Conservation (phyloP, 2,329 filamentous ascomycete species). For the Botrytis squamosa region DNA sequence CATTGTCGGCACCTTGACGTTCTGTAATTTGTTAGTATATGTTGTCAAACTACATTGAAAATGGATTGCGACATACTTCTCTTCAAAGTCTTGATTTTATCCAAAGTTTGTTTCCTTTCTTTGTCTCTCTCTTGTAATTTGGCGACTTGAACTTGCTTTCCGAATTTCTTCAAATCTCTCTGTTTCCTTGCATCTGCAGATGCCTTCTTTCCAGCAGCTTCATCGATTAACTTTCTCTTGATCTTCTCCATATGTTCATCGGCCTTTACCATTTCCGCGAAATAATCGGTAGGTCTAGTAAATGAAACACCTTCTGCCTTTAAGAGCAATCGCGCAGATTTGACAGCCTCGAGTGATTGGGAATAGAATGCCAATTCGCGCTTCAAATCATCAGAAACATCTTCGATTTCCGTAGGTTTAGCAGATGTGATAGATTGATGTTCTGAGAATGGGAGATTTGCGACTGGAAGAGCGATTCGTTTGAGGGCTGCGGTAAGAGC, state of each 20-base stretch:
- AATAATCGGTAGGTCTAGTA: conserved; percentile 88
- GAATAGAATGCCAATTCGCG: conserved; percentile 93
- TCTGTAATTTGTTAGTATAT: conserved; percentile 54
- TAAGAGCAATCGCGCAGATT: conserved; percentile 69
- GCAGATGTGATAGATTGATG: conserved; percentile 75
- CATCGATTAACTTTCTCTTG: conserved; percentile 88
- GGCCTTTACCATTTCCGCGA: conserved; percentile 98
- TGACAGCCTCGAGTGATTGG: conserved; percentile 78
- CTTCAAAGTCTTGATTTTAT: conserved; percentile 94
- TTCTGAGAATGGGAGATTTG: conserved; percentile 72
- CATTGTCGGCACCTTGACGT: conserved; percentile 68
- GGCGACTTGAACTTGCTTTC: conserved; percentile 95
- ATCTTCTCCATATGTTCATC: conserved; percentile 98
- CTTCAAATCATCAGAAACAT: conserved; percentile 87
- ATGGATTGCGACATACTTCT: conserved; percentile 67
- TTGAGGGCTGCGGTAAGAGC: conserved; percentile 78
- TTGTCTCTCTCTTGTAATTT: conserved; percentile 93
- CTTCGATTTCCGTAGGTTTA: conserved; percentile 69
- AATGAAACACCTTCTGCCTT: conserved; percentile 83
- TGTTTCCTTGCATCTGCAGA: conserved; percentile 86
- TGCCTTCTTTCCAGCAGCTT: conserved; percentile 89
- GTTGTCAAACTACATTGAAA: conserved; percentile 3
- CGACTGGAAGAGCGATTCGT: conserved; percentile 70
- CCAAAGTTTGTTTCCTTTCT: conserved; percentile 86
- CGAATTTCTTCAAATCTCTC: conserved; percentile 97